Evolutionary conservation across 768 basidiomycete species (phyloP).

Genomic region (Podaxis rugospora): DNA sequence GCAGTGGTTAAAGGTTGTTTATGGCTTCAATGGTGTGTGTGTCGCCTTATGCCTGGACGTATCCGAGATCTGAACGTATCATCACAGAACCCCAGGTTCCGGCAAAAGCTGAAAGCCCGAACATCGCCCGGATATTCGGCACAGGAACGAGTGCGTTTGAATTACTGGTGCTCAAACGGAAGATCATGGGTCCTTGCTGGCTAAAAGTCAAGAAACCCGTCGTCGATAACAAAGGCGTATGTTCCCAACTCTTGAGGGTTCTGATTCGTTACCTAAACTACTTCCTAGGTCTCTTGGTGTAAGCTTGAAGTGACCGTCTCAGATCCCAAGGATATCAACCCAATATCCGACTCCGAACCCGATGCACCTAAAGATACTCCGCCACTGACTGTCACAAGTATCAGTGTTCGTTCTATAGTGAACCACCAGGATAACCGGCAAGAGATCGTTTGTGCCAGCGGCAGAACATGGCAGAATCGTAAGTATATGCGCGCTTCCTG

Average conservation of each 20-base stretch:
- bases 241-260: conserved; percentile 18
- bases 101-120: conserved; percentile 67
- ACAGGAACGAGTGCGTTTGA: conserved; percentile 93
- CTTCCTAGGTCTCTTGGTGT: conserved; percentile 89
- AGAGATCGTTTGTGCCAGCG: conserved; percentile 86
- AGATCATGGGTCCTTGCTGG: conserved; percentile 99
- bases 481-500: conserved; percentile 14
- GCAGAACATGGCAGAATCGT: conserved; percentile 77
- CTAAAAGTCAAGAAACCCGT: conserved; percentile 74
- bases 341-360: conserved; percentile 69
- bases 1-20: conserved; percentile 92
- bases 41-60: not conserved
- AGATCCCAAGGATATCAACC: conserved; percentile 86
- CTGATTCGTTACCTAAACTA: conserved; percentile 3
- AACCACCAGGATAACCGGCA: conserved; percentile 92
- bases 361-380: conserved; percentile 76
- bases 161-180: conserved; percentile 87
- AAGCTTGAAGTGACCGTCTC: conserved; percentile 83
- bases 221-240: conserved; percentile 76
- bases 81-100: conserved; percentile 69
- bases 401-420: conserved; percentile 85
- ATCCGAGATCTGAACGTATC: conserved; percentile 4
- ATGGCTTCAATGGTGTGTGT: conserved; percentile 75
- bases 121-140: conserved; percentile 85
- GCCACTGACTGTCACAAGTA: conserved; percentile 85